Evolutionary conservation across 495 filamentous ascomycete species (phyloP).

Genomic region (Durotheca rogersii): DNA sequence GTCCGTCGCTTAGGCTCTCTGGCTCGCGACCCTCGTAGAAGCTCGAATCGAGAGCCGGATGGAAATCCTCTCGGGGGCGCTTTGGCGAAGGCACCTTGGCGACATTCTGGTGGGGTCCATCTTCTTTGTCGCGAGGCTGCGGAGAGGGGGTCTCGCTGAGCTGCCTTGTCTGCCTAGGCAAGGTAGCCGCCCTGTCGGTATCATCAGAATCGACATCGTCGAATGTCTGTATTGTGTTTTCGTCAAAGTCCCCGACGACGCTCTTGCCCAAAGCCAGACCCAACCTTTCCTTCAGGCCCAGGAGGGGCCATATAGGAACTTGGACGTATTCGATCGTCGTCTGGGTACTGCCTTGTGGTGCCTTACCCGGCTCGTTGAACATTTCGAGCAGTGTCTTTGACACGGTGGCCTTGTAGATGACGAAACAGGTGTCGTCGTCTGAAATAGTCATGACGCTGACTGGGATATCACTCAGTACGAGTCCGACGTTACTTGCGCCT

Average conservation of each 20-base stretch:
- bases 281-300: slow-evolving; percentile 51
- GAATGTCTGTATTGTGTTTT: slow-evolving; percentile 40
- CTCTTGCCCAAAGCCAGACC: slow-evolving; percentile 46
- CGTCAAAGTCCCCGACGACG: slow-evolving; percentile 41
- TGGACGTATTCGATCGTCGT: slow-evolving; percentile 40
- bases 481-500: no score
- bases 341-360: slow-evolving; percentile 18
- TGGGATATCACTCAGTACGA: slow-evolving; percentile 38
- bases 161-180: no score
- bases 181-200: background rate
- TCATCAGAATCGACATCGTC: slow-evolving; percentile 3
- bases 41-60: slow-evolving; percentile 28
- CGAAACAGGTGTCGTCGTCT: slow-evolving; percentile 39
- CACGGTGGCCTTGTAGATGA: slow-evolving; percentile 46
- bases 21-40: slow-evolving; percentile 30
- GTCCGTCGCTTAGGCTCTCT: slow-evolving; percentile 7
- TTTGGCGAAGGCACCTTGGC: slow-evolving; percentile 5
- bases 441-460: slow-evolving; percentile 45
- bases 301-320: slow-evolving; percentile 47
- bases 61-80: slow-evolving; percentile 21
- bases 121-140: background rate
- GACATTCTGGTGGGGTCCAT: background rate
- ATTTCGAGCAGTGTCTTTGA: slow-evolving; percentile 41
- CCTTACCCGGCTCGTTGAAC: slow-evolving; percentile 40
- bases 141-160: background rate